phyloP scores from a whole-genome alignment of 2,329 filamentous ascomycete genomes.

The Periconia sp. region DNA sequence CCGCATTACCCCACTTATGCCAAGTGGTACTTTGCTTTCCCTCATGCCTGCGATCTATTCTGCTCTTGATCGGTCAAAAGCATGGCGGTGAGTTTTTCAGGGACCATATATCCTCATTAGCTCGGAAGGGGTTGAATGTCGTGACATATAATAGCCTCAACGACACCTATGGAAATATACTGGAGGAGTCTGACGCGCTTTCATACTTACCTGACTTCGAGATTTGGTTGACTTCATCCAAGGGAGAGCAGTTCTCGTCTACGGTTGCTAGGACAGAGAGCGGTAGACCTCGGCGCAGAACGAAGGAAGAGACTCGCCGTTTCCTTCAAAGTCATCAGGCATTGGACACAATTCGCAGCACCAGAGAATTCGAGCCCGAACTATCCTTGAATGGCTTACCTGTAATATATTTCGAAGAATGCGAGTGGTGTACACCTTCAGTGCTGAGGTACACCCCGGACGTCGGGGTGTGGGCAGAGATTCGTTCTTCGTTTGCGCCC shows the following conservation, averaged over 20 bases:
- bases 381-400: neutral
- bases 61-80: slow-evolving; percentile 14
- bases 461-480: neutral
- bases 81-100: neutral
- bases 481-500: neutral
- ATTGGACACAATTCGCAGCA: neutral
- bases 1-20: slow-evolving; percentile 8
- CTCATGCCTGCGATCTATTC: slow-evolving; percentile 8
- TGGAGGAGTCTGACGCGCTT: slow-evolving; percentile 10
- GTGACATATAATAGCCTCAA: slow-evolving; percentile 6
- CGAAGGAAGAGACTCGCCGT: slow-evolving; percentile 4
- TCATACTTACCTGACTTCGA: slow-evolving; percentile 7
- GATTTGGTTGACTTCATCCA: slow-evolving; percentile 3
- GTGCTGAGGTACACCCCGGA: neutral
- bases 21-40: slow-evolving; percentile 19
- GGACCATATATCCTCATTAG: slow-evolving; percentile 7
- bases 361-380: slow-evolving; percentile 1
- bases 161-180: slow-evolving; percentile 1
- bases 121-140: slow-evolving; percentile 8
- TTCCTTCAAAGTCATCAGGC: neutral
- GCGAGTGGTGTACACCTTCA: neutral
- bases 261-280: slow-evolving; percentile 2
- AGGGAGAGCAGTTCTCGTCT: slow-evolving; percentile 8
- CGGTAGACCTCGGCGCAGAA: slow-evolving; percentile 6
- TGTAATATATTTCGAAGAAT: neutral